These are phyloP conservation scores for Plasmodium malariae DNA, from an alignment of 169 alveolate genomes.

Conservation along the genomic window DNA sequence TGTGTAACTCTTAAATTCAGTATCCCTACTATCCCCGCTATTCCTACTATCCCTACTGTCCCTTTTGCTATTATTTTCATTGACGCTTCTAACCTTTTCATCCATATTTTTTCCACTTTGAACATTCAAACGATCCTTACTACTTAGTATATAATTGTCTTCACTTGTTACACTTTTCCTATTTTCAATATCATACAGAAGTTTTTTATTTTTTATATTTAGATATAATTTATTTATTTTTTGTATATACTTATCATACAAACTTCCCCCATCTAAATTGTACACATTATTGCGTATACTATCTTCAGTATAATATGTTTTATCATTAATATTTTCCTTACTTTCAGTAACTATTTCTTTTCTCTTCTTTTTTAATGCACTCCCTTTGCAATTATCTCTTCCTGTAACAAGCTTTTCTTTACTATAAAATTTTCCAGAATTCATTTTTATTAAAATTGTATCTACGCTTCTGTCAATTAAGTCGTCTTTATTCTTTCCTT, in stretches of 20 bases:
- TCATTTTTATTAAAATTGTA: neutral
- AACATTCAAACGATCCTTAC: neutral
- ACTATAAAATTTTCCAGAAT: constrained; percentile 2
- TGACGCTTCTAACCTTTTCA: neutral
- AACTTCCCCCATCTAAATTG: constrained; percentile 18
- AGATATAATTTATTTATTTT: constrained; percentile 59
- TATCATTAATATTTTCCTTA: neutral
- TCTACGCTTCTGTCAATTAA: neutral
- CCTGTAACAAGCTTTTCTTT: neutral
- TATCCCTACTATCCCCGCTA: neutral
- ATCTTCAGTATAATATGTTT: neutral
- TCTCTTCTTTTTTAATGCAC: neutral
- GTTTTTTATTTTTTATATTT: constrained; percentile 60
- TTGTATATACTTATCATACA: constrained; percentile 63
- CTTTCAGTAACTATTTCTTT: neutral
- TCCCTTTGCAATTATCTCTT: neutral
- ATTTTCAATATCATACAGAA: constrained; percentile 21
- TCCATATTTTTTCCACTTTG: neutral
- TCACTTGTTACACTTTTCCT: neutral
- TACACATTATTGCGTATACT: neutral
- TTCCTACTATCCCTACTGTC: neutral
- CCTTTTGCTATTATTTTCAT: too few species aligned
- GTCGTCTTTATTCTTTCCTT: constrained; percentile 1
- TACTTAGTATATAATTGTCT: neutral
- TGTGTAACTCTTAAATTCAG: neutral